Evolutionary conservation across 78 protist species (phyloP).

Genomic region (Speleostelium caveatum): DNA sequence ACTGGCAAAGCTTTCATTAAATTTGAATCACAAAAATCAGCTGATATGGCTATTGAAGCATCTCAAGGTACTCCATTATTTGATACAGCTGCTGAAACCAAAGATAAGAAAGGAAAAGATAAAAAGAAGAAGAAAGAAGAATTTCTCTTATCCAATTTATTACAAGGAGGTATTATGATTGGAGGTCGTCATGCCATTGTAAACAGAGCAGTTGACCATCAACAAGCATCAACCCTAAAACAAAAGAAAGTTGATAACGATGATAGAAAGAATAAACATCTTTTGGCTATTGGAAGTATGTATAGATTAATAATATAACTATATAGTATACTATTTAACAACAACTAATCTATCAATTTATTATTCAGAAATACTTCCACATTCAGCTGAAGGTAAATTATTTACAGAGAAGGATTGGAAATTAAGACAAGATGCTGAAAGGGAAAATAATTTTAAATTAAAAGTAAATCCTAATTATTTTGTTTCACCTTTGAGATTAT

Average conservation of each 20-base stretch:
- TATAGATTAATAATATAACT: no score
- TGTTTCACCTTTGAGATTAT: constrained; percentile 62
- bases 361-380: constrained; percentile 33
- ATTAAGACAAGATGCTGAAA: constrained; percentile 51
- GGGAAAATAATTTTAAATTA: constrained; percentile 31
- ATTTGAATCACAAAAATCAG: constrained; percentile 7
- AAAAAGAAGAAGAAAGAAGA: constrained; percentile 17
- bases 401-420: constrained; percentile 68
- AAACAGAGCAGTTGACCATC: constrained; percentile 47
- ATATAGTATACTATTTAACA: no score
- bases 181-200: constrained; percentile 52
- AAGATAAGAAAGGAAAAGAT: constrained; percentile 12
- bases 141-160: constrained; percentile 8
- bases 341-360: no score
- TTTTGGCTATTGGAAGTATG: constrained; percentile 37
- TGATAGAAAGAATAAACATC: constrained; percentile 30
- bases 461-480: constrained; percentile 71
- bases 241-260: constrained; percentile 29
- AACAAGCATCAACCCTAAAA: constrained; percentile 43
- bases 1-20: constrained; percentile 75
- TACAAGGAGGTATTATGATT: constrained; percentile 66
- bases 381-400: constrained; percentile 26
- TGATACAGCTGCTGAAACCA: constrained; percentile 18
- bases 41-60: constrained; percentile 21
- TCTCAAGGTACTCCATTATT: constrained; percentile 9